Conservation (phyloP, 1,284 basidiomycete genomes). For the Marasmius sp. region DNA sequence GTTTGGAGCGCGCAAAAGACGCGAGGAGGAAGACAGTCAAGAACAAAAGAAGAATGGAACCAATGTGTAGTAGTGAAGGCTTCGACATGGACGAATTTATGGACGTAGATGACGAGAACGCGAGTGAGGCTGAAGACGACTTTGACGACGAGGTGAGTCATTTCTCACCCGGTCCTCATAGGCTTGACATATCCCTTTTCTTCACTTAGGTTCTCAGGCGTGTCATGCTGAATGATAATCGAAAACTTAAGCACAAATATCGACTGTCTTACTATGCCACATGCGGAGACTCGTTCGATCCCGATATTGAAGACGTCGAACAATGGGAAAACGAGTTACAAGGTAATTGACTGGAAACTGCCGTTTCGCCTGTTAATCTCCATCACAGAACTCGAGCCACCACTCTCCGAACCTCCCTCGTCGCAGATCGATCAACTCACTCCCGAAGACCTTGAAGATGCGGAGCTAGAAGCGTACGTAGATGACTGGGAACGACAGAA, state of each 20-base stretch:
- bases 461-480: conserved; percentile 60
- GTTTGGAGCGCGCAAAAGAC: conserved; percentile 56
- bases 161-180: not conserved
- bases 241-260: conserved; percentile 5
- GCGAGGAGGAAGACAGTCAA: conserved; percentile 50
- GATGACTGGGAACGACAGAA: conserved; percentile 45
- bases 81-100: conserved; percentile 39
- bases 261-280: conserved; percentile 10
- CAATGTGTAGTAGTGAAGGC: conserved; percentile 49
- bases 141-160: conserved; percentile 9
- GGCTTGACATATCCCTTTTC: not conserved
- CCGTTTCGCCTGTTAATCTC: not conserved
- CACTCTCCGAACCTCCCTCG: not conserved
- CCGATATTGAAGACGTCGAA: conserved; percentile 11
- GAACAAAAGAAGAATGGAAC: conserved; percentile 32
- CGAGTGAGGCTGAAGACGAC: conserved; percentile 22
- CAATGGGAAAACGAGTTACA: conserved; percentile 10
- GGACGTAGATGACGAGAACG: conserved; percentile 42
- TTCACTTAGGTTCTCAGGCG: conserved; percentile 7
- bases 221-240: conserved; percentile 6
- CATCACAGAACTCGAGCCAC: not conserved
- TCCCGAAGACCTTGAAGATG: conserved; percentile 51
- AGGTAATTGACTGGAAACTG: not conserved
- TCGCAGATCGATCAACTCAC: conserved; percentile 21
- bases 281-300: conserved; percentile 13